phyloP scores from a whole-genome alignment of 163 green algal genomes.

The Botryococcus braunii region DNA sequence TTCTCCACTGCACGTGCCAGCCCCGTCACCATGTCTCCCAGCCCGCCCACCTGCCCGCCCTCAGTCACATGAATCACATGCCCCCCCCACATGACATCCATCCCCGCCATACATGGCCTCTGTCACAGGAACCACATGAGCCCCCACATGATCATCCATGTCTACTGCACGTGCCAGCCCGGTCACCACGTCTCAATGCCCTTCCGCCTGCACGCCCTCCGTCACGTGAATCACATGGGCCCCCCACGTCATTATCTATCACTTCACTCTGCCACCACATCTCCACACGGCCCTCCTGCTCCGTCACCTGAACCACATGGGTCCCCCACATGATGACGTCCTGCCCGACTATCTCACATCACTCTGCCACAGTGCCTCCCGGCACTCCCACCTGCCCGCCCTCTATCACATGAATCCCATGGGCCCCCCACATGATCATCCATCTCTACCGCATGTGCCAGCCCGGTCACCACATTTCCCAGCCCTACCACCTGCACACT shows the following conservation, averaged over 20 bases:
- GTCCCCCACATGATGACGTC: too few relatives aligned
- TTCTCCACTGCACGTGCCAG: conserved; percentile 77
- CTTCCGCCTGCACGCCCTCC: neutral
- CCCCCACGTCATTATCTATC: neutral
- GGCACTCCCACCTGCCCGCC: conserved; percentile 83
- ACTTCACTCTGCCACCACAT: too few relatives aligned
- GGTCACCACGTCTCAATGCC: conserved; percentile 96
- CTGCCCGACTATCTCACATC: too few relatives aligned
- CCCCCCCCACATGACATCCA: too few relatives aligned
- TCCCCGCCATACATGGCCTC: too few relatives aligned
- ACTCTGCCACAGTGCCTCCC: too few relatives aligned
- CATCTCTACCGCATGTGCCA: conserved; percentile 75
- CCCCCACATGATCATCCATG: conserved; percentile 64
- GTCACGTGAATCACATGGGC: neutral
- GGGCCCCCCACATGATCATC: conserved; percentile 64
- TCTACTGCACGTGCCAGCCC: conserved; percentile 70
- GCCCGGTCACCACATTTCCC: conserved; percentile 65
- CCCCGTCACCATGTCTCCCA: conserved; percentile 64
- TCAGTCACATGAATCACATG: neutral
- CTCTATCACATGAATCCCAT: conserved; percentile 16
- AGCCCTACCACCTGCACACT: neutral
- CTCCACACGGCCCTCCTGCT: too few relatives aligned
- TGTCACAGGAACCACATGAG: conserved; percentile 38
- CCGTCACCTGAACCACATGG: too few relatives aligned
- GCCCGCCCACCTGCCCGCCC: neutral